phyloP scores from a whole-genome alignment of 345 rosid species.

The Camelina sativa region DNA sequence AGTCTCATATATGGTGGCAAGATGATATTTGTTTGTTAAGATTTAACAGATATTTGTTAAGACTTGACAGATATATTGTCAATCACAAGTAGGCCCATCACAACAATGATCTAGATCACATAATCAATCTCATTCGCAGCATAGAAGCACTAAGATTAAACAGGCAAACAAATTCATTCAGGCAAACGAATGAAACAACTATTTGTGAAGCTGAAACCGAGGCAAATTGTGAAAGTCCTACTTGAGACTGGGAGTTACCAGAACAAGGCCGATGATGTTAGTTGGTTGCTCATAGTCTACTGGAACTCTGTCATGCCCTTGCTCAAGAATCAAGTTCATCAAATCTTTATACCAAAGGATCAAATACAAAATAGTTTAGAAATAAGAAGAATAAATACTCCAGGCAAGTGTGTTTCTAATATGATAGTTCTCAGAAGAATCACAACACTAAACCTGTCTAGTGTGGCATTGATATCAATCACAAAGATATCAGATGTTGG shows the following conservation, averaged over 20 bases:
- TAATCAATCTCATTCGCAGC: no score
- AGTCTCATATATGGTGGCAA: no score
- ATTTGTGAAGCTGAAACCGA: no score
- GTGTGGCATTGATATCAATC: constrained; percentile 79
- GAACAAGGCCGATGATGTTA: constrained; percentile 86
- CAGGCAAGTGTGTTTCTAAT: constrained; percentile 9
- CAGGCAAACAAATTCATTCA: no score
- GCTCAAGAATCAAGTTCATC: constrained; percentile 87
- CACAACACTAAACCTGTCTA: constrained; percentile 58
- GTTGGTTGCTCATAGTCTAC: constrained; percentile 89
- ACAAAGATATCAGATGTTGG: constrained; percentile 80
- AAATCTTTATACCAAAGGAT: constrained; percentile 54
- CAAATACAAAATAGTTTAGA: background rate
- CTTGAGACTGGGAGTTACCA: constrained; percentile 54
- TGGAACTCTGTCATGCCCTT: constrained; percentile 93
- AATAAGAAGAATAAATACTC: constrained; percentile 24
- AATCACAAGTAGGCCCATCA: no score
- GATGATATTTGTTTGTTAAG: no score
- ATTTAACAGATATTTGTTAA: no score
- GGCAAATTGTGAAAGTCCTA: background rate
- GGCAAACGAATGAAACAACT: no score
- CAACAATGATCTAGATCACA: no score
- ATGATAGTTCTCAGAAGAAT: constrained; percentile 23
- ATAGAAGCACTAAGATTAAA: no score
- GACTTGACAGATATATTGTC: no score